phyloP scores from a whole-genome alignment of 1,284 basidiomycete genomes.

The Cryptococcus depauperatus region DNA sequence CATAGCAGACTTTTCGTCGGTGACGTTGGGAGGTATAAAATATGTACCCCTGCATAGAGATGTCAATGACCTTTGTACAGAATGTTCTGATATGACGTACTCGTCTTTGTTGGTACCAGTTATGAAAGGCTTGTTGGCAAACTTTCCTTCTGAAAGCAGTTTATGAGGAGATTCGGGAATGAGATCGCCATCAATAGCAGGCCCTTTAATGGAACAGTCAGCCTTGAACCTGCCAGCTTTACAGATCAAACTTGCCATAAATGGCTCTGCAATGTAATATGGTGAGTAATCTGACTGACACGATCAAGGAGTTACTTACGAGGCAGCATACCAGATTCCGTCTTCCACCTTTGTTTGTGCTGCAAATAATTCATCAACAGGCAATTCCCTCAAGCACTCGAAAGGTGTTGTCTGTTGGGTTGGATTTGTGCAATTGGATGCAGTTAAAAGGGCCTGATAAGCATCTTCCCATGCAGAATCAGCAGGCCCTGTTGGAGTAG shows the following conservation, averaged over 20 bases:
- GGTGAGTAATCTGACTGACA: background rate
- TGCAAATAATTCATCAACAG: conserved; percentile 23
- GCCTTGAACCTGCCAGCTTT: no score
- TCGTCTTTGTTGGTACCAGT: conserved; percentile 41
- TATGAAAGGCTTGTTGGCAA: conserved; percentile 41
- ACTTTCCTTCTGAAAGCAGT: conserved; percentile 29
- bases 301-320: background rate
- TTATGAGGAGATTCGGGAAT: conserved; percentile 32
- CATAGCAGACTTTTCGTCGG: conserved; percentile 10
- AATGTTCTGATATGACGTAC: conserved; percentile 13
- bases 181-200: conserved; percentile 39
- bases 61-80: background rate
- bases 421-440: conserved; percentile 8
- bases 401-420: no score
- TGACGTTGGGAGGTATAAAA: conserved; percentile 25
- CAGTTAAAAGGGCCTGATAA: conserved; percentile 28
- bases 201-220: conserved; percentile 12
- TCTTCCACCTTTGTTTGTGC: conserved; percentile 20
- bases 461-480: conserved; percentile 24
- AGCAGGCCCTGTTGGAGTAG: conserved; percentile 23
- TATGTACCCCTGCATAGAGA: conserved; percentile 23
- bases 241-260: background rate
- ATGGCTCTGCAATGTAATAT: background rate
- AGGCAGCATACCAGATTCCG: conserved; percentile 11
- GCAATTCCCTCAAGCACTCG: conserved; percentile 32